These are phyloP conservation scores for Exophiala alcalophila DNA, from an alignment of 2,329 filamentous ascomycete genomes.

Conservation along the genomic window DNA sequence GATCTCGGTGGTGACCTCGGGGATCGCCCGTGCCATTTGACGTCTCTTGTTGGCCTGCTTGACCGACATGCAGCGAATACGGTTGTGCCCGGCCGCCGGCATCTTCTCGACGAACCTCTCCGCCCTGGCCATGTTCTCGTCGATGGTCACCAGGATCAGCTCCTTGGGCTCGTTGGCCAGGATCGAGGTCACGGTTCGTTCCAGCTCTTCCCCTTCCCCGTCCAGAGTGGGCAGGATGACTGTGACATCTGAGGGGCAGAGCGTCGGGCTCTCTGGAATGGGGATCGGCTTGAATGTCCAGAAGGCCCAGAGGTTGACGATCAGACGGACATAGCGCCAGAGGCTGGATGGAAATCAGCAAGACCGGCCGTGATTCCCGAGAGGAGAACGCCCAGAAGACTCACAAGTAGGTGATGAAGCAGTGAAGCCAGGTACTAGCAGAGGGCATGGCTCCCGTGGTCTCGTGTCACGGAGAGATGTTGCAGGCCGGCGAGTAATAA, in stretches of 20 bases:
- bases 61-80: conserved; percentile 50
- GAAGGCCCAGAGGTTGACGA: conserved; percentile 81
- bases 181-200: conserved; percentile 66
- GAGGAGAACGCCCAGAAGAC: conserved; percentile 20
- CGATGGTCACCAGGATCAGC: conserved; percentile 82
- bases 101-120: conserved; percentile 57
- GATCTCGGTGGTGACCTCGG: conserved; percentile 76
- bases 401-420: conserved; percentile 44
- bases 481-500: conserved; percentile 21
- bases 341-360: conserved; percentile 54
- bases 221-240: conserved; percentile 93
- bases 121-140: conserved; percentile 69
- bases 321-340: conserved; percentile 80
- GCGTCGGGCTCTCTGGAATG: conserved; percentile 74
- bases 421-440: conserved; percentile 21
- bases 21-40: conserved; percentile 88
- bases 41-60: conserved; percentile 91
- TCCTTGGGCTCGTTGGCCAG: conserved; percentile 58
- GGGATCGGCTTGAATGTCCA: conserved; percentile 84
- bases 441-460: conserved; percentile 18
- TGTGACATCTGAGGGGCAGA: conserved; percentile 80
- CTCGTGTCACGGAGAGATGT: conserved; percentile 14
- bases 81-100: conserved; percentile 38
- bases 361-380: not conserved
- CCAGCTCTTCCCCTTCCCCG: conserved; percentile 77